Evolutionary conservation across 768 basidiomycete species (phyloP), one percentile per base, ranked within the genome.

Genomic region (Tricholoma furcatifolium): DNA sequence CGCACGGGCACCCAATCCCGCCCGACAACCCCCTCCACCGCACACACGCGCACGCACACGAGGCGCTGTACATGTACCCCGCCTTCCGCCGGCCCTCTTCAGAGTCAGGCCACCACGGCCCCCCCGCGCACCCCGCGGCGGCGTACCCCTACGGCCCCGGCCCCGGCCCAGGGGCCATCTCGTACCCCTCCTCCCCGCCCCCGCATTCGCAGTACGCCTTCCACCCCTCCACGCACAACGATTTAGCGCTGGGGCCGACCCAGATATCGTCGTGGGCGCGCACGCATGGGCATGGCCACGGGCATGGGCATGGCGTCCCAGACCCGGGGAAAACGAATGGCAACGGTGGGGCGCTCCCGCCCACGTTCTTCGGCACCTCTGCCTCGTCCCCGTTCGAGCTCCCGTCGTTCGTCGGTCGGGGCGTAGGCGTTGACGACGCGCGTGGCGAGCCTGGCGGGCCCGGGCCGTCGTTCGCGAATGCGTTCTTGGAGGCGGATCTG

Each of bases 401-500:
- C 2, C 20, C 47, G 15, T 47, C 46, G 27, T 27, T 27, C 27
- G 27, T 27, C n/a, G n/a, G n/a, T n/a, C n/a, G n/a, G 27, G 27
- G 27, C 38, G 4, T 32, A 1, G 36, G 52, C 14, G 23, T 20
- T 24, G 51, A 52, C 20, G 50, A 51, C 6, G 56, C 44, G 17
- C 49, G 54, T 2, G 17, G 11, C 11, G 47, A 53, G 31, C 48
- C 53, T 8, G 50, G 32, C 11, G 52, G 32, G 14, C 47, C 49
- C 7, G 65, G 64, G 20, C 58, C 64, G 47, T 67, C 64, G 47
- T 67, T 67, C 32, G 62, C 62, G 6, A 43, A 45, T 34, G 62
- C 63, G 23, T 67, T 70, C 45, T 56, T 68, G 6, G 67, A 68
- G 52, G 67, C 67, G n/a, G 65, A 70, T 31, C 54, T 55, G 24